phyloP scores from a whole-genome alignment of 352 stramenopile species.

The Pythium biforme region DNA sequence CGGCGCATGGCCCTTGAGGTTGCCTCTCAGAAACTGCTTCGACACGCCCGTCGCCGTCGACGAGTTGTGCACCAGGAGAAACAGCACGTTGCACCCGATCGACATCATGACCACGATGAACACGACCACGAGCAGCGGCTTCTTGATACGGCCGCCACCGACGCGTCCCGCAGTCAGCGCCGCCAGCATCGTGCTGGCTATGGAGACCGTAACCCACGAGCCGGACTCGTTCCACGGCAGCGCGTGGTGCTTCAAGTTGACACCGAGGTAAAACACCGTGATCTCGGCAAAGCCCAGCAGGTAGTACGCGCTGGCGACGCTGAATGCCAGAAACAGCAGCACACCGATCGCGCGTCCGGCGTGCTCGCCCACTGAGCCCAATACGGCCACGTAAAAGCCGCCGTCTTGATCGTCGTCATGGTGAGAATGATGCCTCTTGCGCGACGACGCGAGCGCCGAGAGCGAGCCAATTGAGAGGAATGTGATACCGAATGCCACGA shows the following conservation, averaged over 20 bases:
- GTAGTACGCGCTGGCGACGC: slow-evolving; percentile 41
- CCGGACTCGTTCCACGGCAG: slow-evolving; percentile 41
- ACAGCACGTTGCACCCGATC: slow-evolving; percentile 35
- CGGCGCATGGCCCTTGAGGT: slow-evolving; percentile 22
- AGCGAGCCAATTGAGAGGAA: slow-evolving; percentile 51
- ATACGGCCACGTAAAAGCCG: slow-evolving; percentile 34
- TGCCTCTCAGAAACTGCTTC: slow-evolving; percentile 27
- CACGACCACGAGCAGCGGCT: slow-evolving; percentile 30
- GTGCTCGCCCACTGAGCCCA: slow-evolving; percentile 27
- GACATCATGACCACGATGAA: slow-evolving; percentile 41
- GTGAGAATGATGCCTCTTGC: too few species aligned
- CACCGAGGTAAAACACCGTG: slow-evolving; percentile 38
- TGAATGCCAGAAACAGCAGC: slow-evolving; percentile 42
- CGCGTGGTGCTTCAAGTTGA: slow-evolving; percentile 20
- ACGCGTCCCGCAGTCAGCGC: slow-evolving; percentile 20
- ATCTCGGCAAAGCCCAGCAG: slow-evolving; percentile 51
- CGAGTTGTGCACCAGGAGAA: slow-evolving; percentile 32
- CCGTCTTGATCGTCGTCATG: background rate
- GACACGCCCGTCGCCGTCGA: slow-evolving; percentile 35
- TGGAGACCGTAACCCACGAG: slow-evolving; percentile 33
- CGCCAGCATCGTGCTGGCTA: slow-evolving; percentile 34
- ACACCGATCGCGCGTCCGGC: slow-evolving; percentile 38
- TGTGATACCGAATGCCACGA: slow-evolving; percentile 37
- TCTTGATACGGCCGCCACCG: slow-evolving; percentile 22
- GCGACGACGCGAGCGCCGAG: slow-evolving; percentile 39